Evolutionary conservation across 352 stramenopile species (phyloP), one percentile per base, ranked within the genome.

Genomic region (Phytopythium ostracodes): DNA sequence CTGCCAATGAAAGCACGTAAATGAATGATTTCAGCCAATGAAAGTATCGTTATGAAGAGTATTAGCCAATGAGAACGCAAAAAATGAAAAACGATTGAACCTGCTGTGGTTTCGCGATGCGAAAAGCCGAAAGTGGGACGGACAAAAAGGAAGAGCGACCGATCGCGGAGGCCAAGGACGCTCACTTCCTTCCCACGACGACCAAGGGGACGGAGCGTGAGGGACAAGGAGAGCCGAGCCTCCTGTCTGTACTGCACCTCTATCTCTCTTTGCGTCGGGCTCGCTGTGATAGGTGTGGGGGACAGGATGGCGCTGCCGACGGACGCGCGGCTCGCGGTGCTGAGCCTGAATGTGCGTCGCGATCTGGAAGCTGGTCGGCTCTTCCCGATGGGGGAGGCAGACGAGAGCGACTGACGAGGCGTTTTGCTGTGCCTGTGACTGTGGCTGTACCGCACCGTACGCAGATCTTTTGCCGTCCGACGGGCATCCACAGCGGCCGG

Each of bases 391-490:
- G 49, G 14, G 49, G 27, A n/a, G 43, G 36, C 8, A 33, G 10
- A 1, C 4, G 62, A 12, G 6, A 11, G 27, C 12, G 49, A 18
- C 24, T 22, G 10, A 43, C 46, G 10, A 35, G 6, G 22, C 22
- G 46, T 24, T n/a, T 42, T n/a, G n/a, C n/a, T n/a, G n/a, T n/a
- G n/a, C n/a, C n/a, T n/a, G n/a, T n/a, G n/a, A 11, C 9, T 43
- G 56, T 42, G 10, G 15, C 10, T 43, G 11, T 43, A 43, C 18
- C 11, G 20, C 40, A 20, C 42, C 12, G 40, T 18, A 20, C n/a
- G 56, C 66, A 94, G 78, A 88, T 90, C 61, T 92, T 94, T 44
- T 76, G 82, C 33, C 81, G 85, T 1, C 85, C 85, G 9, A 80
- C 89, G 55, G 77, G 79, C 38, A 91, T 94, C 64, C 81, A 91